Evolutionary conservation across 1,284 basidiomycete genomes (phyloP).

Genomic region (Cryptococcus floricola): DNA sequence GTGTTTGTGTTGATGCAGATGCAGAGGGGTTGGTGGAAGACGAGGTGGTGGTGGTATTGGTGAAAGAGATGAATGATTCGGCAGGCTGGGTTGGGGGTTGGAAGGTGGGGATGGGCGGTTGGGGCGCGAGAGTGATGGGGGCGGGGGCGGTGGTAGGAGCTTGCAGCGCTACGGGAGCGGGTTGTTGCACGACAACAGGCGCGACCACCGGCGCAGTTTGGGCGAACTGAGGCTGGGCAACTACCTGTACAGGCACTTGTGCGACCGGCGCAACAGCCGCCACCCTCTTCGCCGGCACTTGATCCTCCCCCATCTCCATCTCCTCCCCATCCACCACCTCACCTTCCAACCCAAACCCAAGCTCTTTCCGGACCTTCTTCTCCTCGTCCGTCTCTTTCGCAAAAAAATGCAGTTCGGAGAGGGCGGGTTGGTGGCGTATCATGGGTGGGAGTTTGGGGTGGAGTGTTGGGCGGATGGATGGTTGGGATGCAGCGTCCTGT

Average conservation of each 20-base stretch:
- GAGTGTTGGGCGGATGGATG: constrained; percentile 20
- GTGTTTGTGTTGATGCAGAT: not conserved
- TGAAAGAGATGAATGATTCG: not conserved
- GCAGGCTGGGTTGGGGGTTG: not conserved
- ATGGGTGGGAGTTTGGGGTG: constrained; percentile 40
- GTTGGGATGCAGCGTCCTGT: not conserved
- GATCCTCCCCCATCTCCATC: constrained; percentile 13
- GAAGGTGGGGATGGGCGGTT: not conserved
- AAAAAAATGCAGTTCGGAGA: constrained; percentile 37
- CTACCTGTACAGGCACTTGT: not conserved
- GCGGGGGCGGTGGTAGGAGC: not conserved
- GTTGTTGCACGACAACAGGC: not conserved
- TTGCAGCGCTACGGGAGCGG: not conserved
- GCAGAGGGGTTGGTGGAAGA: constrained; percentile 7
- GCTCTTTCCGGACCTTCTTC: constrained; percentile 23
- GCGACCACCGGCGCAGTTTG: not conserved
- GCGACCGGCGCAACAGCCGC: constrained; percentile 4
- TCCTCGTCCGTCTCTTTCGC: constrained; percentile 38
- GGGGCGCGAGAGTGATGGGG: no score
- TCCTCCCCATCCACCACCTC: constrained; percentile 8
- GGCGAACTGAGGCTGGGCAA: not conserved
- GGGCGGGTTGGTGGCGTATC: constrained; percentile 28
- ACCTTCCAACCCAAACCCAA: constrained; percentile 21
- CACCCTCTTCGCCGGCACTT: constrained; percentile 10
- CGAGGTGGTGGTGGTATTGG: constrained; percentile 9